Evolutionary conservation across 495 filamentous ascomycete genomes (phyloP), one percentile per base, ranked within the genome.

Genomic region (Elasticomyces elasticus): DNA sequence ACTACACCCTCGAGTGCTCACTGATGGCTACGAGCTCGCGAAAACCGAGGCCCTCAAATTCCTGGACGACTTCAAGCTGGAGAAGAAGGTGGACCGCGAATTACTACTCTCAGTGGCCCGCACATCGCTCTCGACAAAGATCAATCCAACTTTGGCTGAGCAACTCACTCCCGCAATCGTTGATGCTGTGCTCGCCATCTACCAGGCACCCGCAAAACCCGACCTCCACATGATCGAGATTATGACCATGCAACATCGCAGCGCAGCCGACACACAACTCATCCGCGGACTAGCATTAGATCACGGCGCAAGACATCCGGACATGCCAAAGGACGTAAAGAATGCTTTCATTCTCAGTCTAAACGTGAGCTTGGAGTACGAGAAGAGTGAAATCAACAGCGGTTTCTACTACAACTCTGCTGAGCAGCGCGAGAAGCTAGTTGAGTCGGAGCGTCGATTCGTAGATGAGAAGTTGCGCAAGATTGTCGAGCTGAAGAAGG

Each of bases 221-320:
- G 92, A 99, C 69, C 71, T 99, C 57, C 91, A 97, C 72, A 99
- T 99, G 92, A 77, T 99, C 58, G 92, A 99, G 71, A 96, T 99
- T 60, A 97, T 97, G 94, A 96, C 94, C 66, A 99, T 99, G 92
- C 92, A 97, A 69, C 92, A 99, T 73, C 87, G 91, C 52, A 86
- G 85, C 33, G 91, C 92, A 43, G 86, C 92, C 11, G 92, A 99
- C 68, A 99, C 92, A 24, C 89, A 94, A 64, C 81, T 99, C 38
- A 95, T 99, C 65, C 81, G 84, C 56, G 92, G 92, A 50, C 77
- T 99, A 28, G 92, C 87, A 6, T 73, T 99, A 53, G 92, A 99
- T 57, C 92, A 99, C 69, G 92, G 92, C 60, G 92, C 92, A 4
- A 79, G 92, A 64, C 92, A 99, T 67, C 92, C 92, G 3, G 92